Base-by-base conservation (phyloP, 768 basidiomycete genomes). In the Rhodosporidiobolus odoratus region DNA sequence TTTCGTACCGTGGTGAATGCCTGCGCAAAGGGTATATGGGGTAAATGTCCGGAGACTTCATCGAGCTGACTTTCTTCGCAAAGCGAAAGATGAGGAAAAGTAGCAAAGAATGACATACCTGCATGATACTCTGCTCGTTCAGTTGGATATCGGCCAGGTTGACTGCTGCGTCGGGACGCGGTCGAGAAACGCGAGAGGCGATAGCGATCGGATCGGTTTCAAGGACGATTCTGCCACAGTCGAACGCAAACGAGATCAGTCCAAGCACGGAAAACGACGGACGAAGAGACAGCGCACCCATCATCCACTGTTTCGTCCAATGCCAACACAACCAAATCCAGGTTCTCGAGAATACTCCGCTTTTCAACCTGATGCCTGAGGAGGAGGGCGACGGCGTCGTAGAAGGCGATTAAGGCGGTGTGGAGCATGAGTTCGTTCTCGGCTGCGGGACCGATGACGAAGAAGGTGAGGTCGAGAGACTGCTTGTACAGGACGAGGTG, bases 371-470 rank as follows among this genome's bases (percentile, higher is more conserved):
- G 88, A 78, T 94, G 93, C 54, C 93, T 84, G 37, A 99, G 84
- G 40, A 98, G 83, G 77, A 97, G 83, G 27, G 87, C 85, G 34
- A 94, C 82, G 43, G 94, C 92, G 77, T 98, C 96, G 59, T 86
- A 83, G 77, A 96, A 88, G 0, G 91, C 90, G 47, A 83, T 84
- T 23, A 98, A 86, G 23, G 91, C 89, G n/a, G 86, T 81, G 66
- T 89, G 86, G 43, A 98, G 86, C 91, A 97, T 96, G 64, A 98
- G 85, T 80, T 99, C 96, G 81, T 99, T 99, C 81, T 96, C 93
- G 3, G 83, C 82, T 12, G 91, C 84, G 7, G 89, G 87, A 21
- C 91, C 92, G 77, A 97, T 85, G 77, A 98, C 86, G 84, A 96
- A 96, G 80, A 97, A 87, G 64, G 93, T 89, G 76, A 99, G 87